Conservation (phyloP, 179 eudicot species). For the Amaranthus tricolor region DNA sequence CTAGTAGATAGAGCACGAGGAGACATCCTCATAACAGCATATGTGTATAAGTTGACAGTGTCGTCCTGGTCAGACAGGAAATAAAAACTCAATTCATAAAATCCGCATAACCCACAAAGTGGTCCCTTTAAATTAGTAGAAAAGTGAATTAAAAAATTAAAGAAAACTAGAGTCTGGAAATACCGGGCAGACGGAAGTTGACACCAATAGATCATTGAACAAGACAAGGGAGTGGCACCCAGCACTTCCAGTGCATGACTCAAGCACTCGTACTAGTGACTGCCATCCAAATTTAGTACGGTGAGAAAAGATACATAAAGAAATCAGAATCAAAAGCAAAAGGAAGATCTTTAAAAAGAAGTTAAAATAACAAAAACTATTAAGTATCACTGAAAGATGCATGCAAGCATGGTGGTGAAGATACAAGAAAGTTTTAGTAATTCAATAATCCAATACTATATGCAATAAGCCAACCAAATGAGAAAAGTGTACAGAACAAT, state of each 20-base stretch:
- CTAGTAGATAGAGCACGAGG: constrained; percentile 69
- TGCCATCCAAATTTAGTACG: constrained; percentile 32
- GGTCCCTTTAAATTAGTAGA: neutral
- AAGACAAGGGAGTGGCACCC: constrained; percentile 71
- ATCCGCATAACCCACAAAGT: neutral
- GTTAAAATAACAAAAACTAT: neutral
- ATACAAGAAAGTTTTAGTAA: neutral
- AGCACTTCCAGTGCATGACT: constrained; percentile 62
- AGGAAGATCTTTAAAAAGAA: neutral
- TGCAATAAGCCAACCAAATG: neutral
- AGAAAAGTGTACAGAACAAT: neutral
- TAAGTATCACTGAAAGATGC: neutral
- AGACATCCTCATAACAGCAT: constrained; percentile 75
- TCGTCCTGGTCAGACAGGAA: constrained; percentile 54
- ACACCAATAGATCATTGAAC: constrained; percentile 90
- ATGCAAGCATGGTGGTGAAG: neutral
- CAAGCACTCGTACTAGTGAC: constrained; percentile 73
- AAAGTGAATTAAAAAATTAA: neutral
- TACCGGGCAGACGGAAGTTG: constrained; percentile 85
- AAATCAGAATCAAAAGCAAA: neutral
- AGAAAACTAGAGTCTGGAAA: constrained; percentile 27
- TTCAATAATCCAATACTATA: neutral
- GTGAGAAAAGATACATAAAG: constrained; percentile 17
- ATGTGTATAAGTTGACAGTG: constrained; percentile 69
- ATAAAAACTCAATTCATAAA: constrained; percentile 4